Base-by-base conservation (phyloP, 257 asterid genomes). In the Solanum ossicruentum region DNA sequence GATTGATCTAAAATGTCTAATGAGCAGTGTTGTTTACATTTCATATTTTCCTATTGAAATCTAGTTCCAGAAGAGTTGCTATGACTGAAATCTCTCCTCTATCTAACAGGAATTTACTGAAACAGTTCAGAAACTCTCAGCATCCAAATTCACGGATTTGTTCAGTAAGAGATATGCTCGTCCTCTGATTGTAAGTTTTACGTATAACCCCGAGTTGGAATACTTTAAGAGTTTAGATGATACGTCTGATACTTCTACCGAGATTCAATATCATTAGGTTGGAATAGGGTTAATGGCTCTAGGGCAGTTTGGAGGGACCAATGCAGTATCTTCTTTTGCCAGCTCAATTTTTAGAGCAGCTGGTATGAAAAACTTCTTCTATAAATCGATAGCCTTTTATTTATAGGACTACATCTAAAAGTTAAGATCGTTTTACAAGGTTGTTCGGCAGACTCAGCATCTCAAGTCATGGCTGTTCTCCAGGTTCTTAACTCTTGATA, bases 231-330 rank as follows among this genome's bases (percentile, higher is more conserved):
- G 26, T 26, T 51, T 15, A 18, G 82, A 51, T 77, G 17, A 77
- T 77, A 26, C 17, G 47, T 77, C 82, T 77, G 63, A 51, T 16
- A 77, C 13, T 26, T 77, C 23, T 77, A 45, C 39, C 4, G 21
- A 55, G 47, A 83, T 73, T 47, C 81, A 47, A 47, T 73, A 26
- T 51, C 60, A 77, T 77, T 57, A 88, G 91, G 86, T 85, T 70
- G 91, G 87, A 60, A 10, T 81, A 8, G 91, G 89, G 15, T 58
- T 88, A 69, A 85, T 86, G 89, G 58, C 87, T 83, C 86, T 88
- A 72, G 89, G 83, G 23, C 91, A 86, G 69, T 85, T 83, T 43
- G 91, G 91, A 85, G 91, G 91, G 43, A 85, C 57, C 12, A 86
- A 43, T 83, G 91, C 83, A 66, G 39, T 86, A 32, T 61, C 88